Base-by-base conservation (phyloP, 495 filamentous ascomycete species). In the Penicillium egyptiacum region DNA sequence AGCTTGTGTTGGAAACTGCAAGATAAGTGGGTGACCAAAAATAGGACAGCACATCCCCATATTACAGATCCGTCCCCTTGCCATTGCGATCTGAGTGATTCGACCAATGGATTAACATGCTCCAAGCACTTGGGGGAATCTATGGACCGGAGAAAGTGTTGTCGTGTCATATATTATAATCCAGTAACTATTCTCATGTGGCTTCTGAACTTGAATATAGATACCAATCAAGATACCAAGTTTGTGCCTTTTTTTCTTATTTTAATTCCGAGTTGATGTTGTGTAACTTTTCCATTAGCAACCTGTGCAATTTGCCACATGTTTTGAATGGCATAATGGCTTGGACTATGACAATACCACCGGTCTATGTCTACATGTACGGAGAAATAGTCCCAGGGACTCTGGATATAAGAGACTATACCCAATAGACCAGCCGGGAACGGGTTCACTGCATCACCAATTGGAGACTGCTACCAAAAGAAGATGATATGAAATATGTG, bases 191-290 rank as follows among this genome's bases (percentile, higher is more conserved):
- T 16, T 17, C 11, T 12, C 11, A 39, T 16, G 5, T 31, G 26
- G 26, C 23, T 4, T 47, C 28, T 28, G 28, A 14, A 30, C n/a
- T 14, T 48, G 28, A 48, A 48, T n/a, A 47, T 31, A 48, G 22
- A 45, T 48, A 48, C 28, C 11, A 42, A 42, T 45, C 37, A 22
- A 54, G 39, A 54, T 54, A 54, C 39, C 40, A 53, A 28, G 10
- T 41, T 53, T 7, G 10, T 43, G 39, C n/a, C n/a, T 17, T 39
- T 23, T 53, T 43, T 44, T 48, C 8, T n/a, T 7, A n/a, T 9
- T 14, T 39, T 26, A n/a, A 16, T 25, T n/a, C 23, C 7, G 14
- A 16, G 20, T 23, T 7, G 5, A 26, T n/a, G 2, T 25, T 10
- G 7, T n/a, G 10, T 19, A 17, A 28, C 28, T 30, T 11, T 30